Evolutionary conservation across 2,329 filamentous ascomycete species (phyloP), one percentile per base, ranked within the genome.

Genomic region (Neodidymelliopsis sp.): DNA sequence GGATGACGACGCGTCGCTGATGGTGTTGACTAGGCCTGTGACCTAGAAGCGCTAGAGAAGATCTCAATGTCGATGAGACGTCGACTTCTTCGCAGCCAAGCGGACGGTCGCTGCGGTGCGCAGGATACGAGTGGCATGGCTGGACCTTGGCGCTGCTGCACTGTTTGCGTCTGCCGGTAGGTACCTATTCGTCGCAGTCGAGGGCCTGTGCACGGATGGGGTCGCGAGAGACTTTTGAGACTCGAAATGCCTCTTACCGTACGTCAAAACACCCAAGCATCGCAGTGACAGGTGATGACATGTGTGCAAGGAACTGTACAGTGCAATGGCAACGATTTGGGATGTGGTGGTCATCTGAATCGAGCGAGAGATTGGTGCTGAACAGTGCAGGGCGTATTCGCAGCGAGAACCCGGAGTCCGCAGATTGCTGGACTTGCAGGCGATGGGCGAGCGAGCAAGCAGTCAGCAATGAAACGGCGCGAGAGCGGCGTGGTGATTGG

Each of bases 1-100:
- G 29, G 36, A 46, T 52, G 49, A 52, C 48, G 48, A 51, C 49
- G 49, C 49, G 22, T 33, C 19, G 37, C 38, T 29, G 22, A 37
- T 15, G 37, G 23, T 51, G 18, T 16, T 22, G 30, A 16, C 18
- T 22, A 10, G 48, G 18, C 15, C 41, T 42, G 49, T 41, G 37
- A 42, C 41, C 49, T 24, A 46, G 23, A 16, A 46, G 30, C 42
- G 33, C 49, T 52, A 47, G 31, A 22, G 49, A 18, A 33, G 42
- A 52, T 52, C 37, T 28, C 37, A 42, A 47, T 47, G 42, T 37
- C 47, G 35, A 20, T 33, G 42, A 39, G 48, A 40, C 36, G 25
- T 37, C 31, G 36, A 45, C 23, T 23, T 23, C 12, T 13, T 11
- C 24, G n/a, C 25, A 12, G 29, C 36, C 39, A 24, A 41, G 37